A percentile compares a stretch with the other conserved stretches of the same genome.
These are phyloP conservation scores for Lantana camara DNA, from an alignment of 257 asterid genomes.

Conservation along the genomic window DNA sequence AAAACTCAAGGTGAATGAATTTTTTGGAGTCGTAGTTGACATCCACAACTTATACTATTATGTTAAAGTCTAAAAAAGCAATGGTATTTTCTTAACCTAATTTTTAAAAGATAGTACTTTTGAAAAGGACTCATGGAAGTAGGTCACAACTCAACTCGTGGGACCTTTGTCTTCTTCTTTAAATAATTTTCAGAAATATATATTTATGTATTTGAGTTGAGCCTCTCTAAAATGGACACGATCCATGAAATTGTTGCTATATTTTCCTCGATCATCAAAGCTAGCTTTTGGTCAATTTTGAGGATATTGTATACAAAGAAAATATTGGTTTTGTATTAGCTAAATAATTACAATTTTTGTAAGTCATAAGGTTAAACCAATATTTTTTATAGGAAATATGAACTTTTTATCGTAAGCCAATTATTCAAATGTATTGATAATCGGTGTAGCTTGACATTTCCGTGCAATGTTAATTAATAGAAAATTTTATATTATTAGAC, in stretches of 20 bases:
- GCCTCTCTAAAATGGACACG: constrained; percentile 22
- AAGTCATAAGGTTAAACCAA: neutral
- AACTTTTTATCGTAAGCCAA: neutral
- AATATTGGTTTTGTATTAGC: neutral
- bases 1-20: too few relatives aligned
- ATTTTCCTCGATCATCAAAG: constrained; percentile 17
- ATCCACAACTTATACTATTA: too few relatives aligned
- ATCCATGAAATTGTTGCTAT: constrained; percentile 18
- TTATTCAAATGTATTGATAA: neutral
- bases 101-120: too few relatives aligned
- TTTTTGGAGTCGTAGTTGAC: too few relatives aligned
- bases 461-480: too few relatives aligned
- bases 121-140: constrained; percentile 13
- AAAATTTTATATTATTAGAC: too few relatives aligned
- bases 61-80: too few relatives aligned
- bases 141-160: constrained; percentile 31
- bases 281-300: constrained; percentile 22
- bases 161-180: constrained; percentile 34
- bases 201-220: constrained; percentile 1
- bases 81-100: too few relatives aligned
- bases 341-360: neutral
- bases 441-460: too few relatives aligned
- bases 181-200: constrained; percentile 14
- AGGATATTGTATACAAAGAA: neutral
- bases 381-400: neutral